Base-by-base conservation (phyloP, 148 eudicot genomes). In the Dianthus caryophyllus region DNA sequence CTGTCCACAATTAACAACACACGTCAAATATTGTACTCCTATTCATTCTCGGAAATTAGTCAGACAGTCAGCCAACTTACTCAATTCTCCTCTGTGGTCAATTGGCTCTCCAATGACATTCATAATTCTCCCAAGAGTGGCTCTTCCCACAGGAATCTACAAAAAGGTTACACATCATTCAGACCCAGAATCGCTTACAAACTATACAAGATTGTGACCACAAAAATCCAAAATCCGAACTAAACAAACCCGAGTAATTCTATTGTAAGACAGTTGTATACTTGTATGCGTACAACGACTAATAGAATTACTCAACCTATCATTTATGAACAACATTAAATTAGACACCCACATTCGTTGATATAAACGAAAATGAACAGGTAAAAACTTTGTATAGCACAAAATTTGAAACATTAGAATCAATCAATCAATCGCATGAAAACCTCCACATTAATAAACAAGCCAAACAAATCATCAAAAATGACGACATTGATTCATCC, bases 81-180 rank as follows among this genome's bases (percentile, higher is more conserved):
- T 85, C 33, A 95, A 47, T 0, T 90, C 96, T 73, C 99, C 99
- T 76, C 74, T 90, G 14, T 95, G 68, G 54, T 95, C 99, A 63
- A 95, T 91, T 57, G 97, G 90, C 74, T 91, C 97, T 75, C 97
- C 97, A 80, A 91, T 91, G 71, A 91, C 96, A 77, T 95, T 95
- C 67, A 95, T 95, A 69, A 95, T 90, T 71, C 99, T 97, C 38
- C 99, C 99, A 82, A 95, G 97, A 26, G 99, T 90, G 27, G 90
- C 87, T 71, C 99, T 86, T 52, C 99, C 99, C 38, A 95, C 99
- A 71, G 99, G 99, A 13, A 95, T 88, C 99, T 95, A 71, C n/a
- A 36, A 31, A 16, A 66, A n/a, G n/a, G n/a, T 0, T 9, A 63
- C 18, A 55, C n/a, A 60, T 0, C 1, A 29, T 18, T 39, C 13